Conservation (phyloP, 1,284 basidiomycete species). For the Thecaphora frezii region DNA sequence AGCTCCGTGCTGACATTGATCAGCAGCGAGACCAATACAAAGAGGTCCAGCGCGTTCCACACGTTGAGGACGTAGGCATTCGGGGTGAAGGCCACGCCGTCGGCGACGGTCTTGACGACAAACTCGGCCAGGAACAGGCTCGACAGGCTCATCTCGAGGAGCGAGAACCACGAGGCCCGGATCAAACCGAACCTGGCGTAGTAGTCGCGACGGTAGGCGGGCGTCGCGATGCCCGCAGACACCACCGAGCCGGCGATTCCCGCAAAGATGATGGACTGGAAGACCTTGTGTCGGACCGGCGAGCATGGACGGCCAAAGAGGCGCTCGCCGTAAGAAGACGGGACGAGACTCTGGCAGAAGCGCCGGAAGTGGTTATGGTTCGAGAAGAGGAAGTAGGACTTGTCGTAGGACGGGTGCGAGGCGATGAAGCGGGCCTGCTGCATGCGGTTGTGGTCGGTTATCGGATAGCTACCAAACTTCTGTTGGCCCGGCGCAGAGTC, state of each 20-base stretch:
- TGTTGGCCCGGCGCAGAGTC: slow-evolving; percentile 20
- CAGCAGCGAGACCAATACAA: slow-evolving; percentile 79
- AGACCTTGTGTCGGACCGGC: slow-evolving; percentile 68
- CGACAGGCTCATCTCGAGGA: slow-evolving; percentile 77
- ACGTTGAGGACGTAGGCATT: slow-evolving; percentile 89
- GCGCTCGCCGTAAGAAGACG: slow-evolving; percentile 77
- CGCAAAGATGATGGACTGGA: slow-evolving; percentile 74
- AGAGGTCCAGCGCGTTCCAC: slow-evolving; percentile 89
- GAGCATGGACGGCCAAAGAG: slow-evolving; percentile 63
- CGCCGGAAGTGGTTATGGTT: slow-evolving; percentile 76
- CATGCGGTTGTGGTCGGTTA: slow-evolving; percentile 71
- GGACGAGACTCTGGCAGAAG: slow-evolving; percentile 80
- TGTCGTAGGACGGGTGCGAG: slow-evolving; percentile 86
- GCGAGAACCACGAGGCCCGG: slow-evolving; percentile 82
- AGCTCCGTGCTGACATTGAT: slow-evolving; percentile 80
- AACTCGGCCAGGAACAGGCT: slow-evolving; percentile 81
- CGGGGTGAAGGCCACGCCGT: slow-evolving; percentile 82
- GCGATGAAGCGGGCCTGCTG: slow-evolving; percentile 84
- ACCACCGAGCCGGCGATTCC: slow-evolving; percentile 81
- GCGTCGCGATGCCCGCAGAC: slow-evolving; percentile 83
- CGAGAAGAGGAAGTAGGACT: slow-evolving; percentile 84
- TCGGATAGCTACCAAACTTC: slow-evolving; percentile 23
- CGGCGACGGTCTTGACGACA: slow-evolving; percentile 85
- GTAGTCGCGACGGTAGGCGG: slow-evolving; percentile 78
- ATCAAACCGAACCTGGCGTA: slow-evolving; percentile 68